phyloP scores from a whole-genome alignment of 805 yeast genomes.

The Teunomyces gatunensis region DNA sequence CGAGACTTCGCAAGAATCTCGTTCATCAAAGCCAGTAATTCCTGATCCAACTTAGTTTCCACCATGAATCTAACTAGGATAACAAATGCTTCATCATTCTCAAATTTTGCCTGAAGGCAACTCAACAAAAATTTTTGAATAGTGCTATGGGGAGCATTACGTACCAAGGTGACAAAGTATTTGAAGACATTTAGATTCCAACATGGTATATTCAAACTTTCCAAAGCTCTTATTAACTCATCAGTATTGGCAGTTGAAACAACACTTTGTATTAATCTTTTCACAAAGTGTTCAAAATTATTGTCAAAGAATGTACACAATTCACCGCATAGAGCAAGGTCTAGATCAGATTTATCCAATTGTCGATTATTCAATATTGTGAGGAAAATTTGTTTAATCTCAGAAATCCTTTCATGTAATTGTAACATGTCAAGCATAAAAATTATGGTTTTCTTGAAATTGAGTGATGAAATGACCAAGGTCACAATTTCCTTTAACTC shows the following conservation, averaged over 20 bases:
- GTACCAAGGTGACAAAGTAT: slow-evolving; percentile 31
- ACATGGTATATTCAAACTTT: slow-evolving; percentile 15
- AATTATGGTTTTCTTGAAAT: slow-evolving; percentile 3
- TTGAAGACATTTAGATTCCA: slow-evolving; percentile 35
- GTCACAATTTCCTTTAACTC: slow-evolving; percentile 15
- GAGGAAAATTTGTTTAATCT: slow-evolving; percentile 14
- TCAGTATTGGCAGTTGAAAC: slow-evolving; percentile 25
- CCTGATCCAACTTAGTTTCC: slow-evolving; percentile 23
- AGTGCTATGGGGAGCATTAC: slow-evolving; percentile 32
- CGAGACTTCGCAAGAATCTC: slow-evolving; percentile 13
- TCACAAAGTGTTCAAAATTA: slow-evolving; percentile 28
- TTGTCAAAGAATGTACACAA: slow-evolving; percentile 17
- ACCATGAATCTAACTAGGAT: slow-evolving; percentile 22
- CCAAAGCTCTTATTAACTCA: slow-evolving; percentile 22
- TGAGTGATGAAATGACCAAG: slow-evolving; percentile 8
- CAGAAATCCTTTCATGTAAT: slow-evolving; percentile 4
- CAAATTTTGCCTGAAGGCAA: slow-evolving; percentile 17
- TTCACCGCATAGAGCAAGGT: slow-evolving; percentile 18
- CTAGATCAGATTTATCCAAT: slow-evolving; percentile 14
- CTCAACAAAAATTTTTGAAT: slow-evolving; percentile 25
- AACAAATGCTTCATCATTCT: slow-evolving; percentile 14
- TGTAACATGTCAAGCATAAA: slow-evolving; percentile 8
- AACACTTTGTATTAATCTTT: slow-evolving; percentile 32
- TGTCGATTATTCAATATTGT: slow-evolving; percentile 19
- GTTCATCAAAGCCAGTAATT: slow-evolving; percentile 18